Percentiles rank a stretch among this genome's conserved stretches.
phyloP scores from a whole-genome alignment of 2,329 filamentous ascomycete species.

The Amauroascus verrucosus region DNA sequence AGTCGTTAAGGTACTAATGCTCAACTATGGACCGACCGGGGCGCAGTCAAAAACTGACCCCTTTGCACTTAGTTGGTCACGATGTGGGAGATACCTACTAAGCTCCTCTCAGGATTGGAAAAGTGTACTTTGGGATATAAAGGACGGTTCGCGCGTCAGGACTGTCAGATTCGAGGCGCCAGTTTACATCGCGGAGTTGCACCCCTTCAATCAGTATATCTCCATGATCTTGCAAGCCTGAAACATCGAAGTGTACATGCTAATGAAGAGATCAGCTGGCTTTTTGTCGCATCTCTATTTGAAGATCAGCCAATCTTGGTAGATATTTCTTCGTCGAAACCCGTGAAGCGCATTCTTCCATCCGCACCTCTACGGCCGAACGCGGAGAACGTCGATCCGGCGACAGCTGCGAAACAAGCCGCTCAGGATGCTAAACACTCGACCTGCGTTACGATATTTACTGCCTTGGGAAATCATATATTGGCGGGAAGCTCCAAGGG shows the following conservation, averaged over 20 bases:
- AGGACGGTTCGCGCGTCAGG: constrained; percentile 59
- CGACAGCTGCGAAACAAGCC: constrained; percentile 66
- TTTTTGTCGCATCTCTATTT: constrained; percentile 85
- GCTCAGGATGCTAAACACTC: constrained; percentile 91
- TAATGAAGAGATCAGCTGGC: constrained; percentile 44
- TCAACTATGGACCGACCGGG: background rate
- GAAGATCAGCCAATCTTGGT: constrained; percentile 87
- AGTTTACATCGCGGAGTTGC: constrained; percentile 90
- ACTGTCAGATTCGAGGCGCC: constrained; percentile 86
- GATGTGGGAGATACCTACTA: constrained; percentile 79
- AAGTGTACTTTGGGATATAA: constrained; percentile 87
- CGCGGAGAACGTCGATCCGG: constrained; percentile 51
- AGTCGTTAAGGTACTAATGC: constrained; percentile 57
- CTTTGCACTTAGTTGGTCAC: constrained; percentile 64
- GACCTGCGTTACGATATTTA: constrained; percentile 87
- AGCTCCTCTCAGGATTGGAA: constrained; percentile 95
- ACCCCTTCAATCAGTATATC: constrained; percentile 72
- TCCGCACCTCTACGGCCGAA: constrained; percentile 72
- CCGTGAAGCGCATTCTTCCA: constrained; percentile 66
- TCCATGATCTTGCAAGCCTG: constrained; percentile 21
- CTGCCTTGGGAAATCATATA: constrained; percentile 73
- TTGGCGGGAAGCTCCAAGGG: constrained; percentile 90
- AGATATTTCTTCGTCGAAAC: constrained; percentile 59
- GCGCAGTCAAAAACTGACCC: background rate
- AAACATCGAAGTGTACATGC: background rate